phyloP scores from a whole-genome alignment of 495 filamentous ascomycete genomes.

The Tetracladium setigerum region DNA sequence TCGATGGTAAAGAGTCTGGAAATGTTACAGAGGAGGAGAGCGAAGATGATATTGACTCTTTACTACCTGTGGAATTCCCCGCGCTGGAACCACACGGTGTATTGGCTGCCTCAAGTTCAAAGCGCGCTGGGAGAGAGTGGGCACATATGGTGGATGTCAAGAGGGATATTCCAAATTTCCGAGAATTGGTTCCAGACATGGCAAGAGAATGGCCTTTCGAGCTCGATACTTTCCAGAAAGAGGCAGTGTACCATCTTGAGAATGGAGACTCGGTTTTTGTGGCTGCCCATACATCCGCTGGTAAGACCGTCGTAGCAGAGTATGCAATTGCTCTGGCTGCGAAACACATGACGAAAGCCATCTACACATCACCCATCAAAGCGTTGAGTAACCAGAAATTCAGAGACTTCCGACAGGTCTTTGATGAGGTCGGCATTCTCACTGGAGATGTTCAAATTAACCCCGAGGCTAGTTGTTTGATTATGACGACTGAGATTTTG shows the following conservation, averaged over 20 bases:
- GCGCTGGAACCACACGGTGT: constrained; percentile 77
- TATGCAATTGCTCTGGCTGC: constrained; percentile 94
- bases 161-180: constrained; percentile 82
- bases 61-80: constrained; percentile 91
- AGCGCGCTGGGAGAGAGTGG: constrained; percentile 79
- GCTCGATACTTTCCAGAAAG: constrained; percentile 96
- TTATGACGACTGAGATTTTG: constrained; percentile 98
- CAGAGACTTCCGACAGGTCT: constrained; percentile 79
- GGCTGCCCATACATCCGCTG: constrained; percentile 96
- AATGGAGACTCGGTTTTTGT: constrained; percentile 97
- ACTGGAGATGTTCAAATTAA: constrained; percentile 98
- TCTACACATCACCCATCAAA: constrained; percentile 98
- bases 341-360: constrained; percentile 98
- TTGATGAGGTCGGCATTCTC: constrained; percentile 93
- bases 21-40: constrained; percentile 40
- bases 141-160: constrained; percentile 97
- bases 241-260: constrained; percentile 95
- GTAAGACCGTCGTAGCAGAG: constrained; percentile 96
- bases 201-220: constrained; percentile 95
- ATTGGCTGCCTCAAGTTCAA: constrained; percentile 63
- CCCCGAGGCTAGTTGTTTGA: constrained; percentile 93
- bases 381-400: constrained; percentile 98
- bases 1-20: constrained; percentile 33
- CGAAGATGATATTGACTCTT: constrained; percentile 78
- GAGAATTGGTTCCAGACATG: constrained; percentile 91